Conservation (phyloP, 1,284 basidiomycete genomes). For the Pholiota adiposa region DNA sequence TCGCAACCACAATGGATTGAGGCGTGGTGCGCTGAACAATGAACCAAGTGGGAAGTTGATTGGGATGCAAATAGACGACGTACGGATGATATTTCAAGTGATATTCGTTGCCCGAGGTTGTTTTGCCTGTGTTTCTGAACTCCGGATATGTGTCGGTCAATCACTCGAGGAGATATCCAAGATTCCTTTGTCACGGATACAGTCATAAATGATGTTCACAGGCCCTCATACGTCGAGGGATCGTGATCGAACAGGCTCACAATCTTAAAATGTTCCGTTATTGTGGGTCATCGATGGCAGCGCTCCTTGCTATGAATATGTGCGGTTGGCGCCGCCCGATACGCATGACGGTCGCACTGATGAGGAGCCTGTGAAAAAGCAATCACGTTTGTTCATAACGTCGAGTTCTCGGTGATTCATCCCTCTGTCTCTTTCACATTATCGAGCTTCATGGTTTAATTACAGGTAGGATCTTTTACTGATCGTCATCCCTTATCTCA, state of each 20-base stretch:
- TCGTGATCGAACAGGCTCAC: conserved; percentile 27
- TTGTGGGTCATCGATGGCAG: conserved; percentile 21
- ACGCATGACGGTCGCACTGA: conserved; percentile 3
- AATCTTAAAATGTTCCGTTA: conserved; percentile 35
- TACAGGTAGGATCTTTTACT: conserved; percentile 33
- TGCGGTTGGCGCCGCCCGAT: conserved; percentile 6
- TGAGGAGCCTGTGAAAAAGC: conserved; percentile 7
- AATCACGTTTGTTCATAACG: conserved; percentile 3
- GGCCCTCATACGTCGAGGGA: conserved; percentile 19
- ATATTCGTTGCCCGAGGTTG: neutral
- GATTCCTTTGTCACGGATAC: conserved; percentile 12
- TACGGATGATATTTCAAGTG: neutral
- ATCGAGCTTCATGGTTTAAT: conserved; percentile 32
- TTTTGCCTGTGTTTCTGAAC: conserved; percentile 13
- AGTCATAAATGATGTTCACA: conserved; percentile 8
- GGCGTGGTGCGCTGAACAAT: neutral
- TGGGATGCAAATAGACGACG: neutral
- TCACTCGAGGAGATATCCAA: conserved; percentile 15
- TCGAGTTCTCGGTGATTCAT: conserved; percentile 3
- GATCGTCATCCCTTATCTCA: conserved; percentile 37
- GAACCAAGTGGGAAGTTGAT: neutral
- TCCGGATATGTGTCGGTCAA: conserved; percentile 21
- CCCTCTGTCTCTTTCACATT: conserved; percentile 19
- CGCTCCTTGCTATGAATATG: conserved; percentile 4
- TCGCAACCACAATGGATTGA: neutral